Percentiles rank a stretch among this genome's conserved stretches.
Evolutionary conservation across 176 grass and related monocot species (phyloP).

Genomic region (Ensete glaucum): DNA sequence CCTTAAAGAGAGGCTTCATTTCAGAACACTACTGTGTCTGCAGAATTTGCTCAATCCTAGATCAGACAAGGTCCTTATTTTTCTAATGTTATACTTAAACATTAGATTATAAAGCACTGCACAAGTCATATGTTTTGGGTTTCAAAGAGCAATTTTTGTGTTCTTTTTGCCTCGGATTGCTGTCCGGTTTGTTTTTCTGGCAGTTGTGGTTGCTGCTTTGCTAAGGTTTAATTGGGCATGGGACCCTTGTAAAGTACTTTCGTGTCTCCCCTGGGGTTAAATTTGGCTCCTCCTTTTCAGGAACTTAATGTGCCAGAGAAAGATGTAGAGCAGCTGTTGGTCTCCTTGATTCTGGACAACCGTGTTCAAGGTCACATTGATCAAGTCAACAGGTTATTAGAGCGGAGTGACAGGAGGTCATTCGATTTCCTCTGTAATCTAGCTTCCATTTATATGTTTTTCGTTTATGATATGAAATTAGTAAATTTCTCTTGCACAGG

Average conservation of each 20-base stretch:
- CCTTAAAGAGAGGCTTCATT: too few relatives aligned
- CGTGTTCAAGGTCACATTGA: conserved; percentile 94
- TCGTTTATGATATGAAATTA: not conserved
- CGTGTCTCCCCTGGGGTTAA: not conserved
- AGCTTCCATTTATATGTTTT: not conserved
- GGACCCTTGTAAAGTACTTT: not conserved
- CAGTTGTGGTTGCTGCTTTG: not conserved
- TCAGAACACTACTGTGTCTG: too few relatives aligned
- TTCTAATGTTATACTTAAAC: too few relatives aligned
- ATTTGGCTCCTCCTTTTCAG: conserved; percentile 23
- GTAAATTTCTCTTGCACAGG: conserved; percentile 29
- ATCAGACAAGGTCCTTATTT: too few relatives aligned
- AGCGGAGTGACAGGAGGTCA: conserved; percentile 85
- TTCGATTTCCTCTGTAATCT: conserved; percentile 1
- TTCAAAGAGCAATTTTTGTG: too few relatives aligned
- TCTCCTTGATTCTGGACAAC: conserved; percentile 92
- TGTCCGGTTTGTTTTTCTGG: not conserved
- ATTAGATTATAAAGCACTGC: too few relatives aligned
- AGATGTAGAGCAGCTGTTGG: conserved; percentile 95
- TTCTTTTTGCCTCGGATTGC: too few relatives aligned
- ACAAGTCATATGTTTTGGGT: too few relatives aligned
- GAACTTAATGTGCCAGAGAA: conserved; percentile 94
- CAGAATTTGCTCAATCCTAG: too few relatives aligned
- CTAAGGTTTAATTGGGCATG: not conserved
- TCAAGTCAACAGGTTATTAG: conserved; percentile 95